These are phyloP conservation scores for Plenodomus biglobosus DNA, from an alignment of 2,329 filamentous ascomycete species.

Conservation along the genomic window DNA sequence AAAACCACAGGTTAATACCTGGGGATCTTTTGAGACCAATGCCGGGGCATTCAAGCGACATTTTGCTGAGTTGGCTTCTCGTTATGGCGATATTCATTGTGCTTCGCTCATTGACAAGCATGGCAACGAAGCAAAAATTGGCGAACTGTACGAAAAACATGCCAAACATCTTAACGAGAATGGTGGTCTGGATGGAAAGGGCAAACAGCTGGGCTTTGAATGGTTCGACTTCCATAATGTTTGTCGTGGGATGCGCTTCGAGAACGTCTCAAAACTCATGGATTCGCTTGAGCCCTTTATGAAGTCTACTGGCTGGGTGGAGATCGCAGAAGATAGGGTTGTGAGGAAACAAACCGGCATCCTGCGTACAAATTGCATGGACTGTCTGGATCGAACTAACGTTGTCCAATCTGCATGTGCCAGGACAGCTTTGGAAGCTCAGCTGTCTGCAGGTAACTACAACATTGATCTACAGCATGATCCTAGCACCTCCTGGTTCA, in stretches of 20 bases:
- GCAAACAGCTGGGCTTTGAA: slow-evolving; percentile 66
- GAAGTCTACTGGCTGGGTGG: slow-evolving; percentile 70
- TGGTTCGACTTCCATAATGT: slow-evolving; percentile 98
- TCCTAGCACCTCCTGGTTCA: slow-evolving; percentile 88
- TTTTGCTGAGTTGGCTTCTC: slow-evolving; percentile 67
- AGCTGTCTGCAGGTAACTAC: slow-evolving; percentile 75
- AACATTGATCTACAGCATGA: slow-evolving; percentile 74
- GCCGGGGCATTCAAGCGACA: slow-evolving; percentile 76
- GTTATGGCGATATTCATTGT: slow-evolving; percentile 76
- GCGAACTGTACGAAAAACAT: slow-evolving; percentile 72
- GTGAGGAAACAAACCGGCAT: slow-evolving; percentile 67
- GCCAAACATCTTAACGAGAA: slow-evolving; percentile 66
- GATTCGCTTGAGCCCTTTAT: slow-evolving; percentile 68
- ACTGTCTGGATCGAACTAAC: slow-evolving; percentile 94
- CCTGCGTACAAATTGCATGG: slow-evolving; percentile 97
- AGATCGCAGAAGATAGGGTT: slow-evolving; percentile 52
- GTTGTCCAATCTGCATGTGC: slow-evolving; percentile 92
- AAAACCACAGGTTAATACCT: slow-evolving; percentile 79
- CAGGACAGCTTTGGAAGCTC: slow-evolving; percentile 76
- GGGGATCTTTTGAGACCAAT: slow-evolving; percentile 79
- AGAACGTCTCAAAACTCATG: slow-evolving; percentile 83
- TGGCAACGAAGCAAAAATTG: slow-evolving; percentile 77
- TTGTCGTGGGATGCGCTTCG: slow-evolving; percentile 96
- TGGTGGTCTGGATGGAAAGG: slow-evolving; percentile 53
- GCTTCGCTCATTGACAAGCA: slow-evolving; percentile 89